Percentiles rank a stretch among this genome's conserved stretches.
phyloP scores from a whole-genome alignment of 1,139 yeast species.

The Taiozyma sp. region DNA sequence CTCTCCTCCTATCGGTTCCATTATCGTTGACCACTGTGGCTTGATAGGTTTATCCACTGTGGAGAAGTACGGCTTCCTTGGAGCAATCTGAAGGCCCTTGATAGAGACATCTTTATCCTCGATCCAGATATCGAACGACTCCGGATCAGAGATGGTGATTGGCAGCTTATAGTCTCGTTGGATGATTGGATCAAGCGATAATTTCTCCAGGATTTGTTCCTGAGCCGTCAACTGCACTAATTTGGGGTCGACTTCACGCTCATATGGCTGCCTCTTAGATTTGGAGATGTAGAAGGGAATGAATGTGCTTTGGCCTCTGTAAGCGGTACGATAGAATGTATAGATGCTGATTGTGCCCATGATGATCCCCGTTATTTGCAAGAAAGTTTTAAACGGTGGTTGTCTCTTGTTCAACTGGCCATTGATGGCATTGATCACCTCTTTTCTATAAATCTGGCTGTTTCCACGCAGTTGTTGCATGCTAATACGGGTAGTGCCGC shows the following conservation, averaged over 20 bases:
- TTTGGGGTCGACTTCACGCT: constrained; percentile 12
- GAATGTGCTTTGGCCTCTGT: constrained; percentile 8
- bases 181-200: constrained; percentile 17
- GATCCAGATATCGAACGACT: constrained; percentile 19
- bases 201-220: constrained; percentile 20
- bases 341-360: constrained; percentile 7
- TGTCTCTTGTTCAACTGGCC: constrained; percentile 4
- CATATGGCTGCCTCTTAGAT: constrained; percentile 7
- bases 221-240: constrained; percentile 15
- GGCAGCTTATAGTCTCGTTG: constrained; percentile 19
- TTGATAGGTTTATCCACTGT: constrained; percentile 15
- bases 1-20: constrained; percentile 21
- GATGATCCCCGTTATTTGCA: constrained; percentile 4
- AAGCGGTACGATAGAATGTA: constrained; percentile 9
- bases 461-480: not conserved
- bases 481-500: not conserved
- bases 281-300: constrained; percentile 19
- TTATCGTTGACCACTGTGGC: constrained; percentile 1
- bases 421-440: constrained; percentile 10
- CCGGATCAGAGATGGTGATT: constrained; percentile 8
- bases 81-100: constrained; percentile 20
- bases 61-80: constrained; percentile 12
- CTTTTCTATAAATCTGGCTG: not conserved
- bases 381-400: constrained; percentile 4
- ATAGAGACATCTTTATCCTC: constrained; percentile 17